Evolutionary conservation across 2,329 filamentous ascomycete species (phyloP).

Genomic region (Aspergillus fumigatiaffinis): DNA sequence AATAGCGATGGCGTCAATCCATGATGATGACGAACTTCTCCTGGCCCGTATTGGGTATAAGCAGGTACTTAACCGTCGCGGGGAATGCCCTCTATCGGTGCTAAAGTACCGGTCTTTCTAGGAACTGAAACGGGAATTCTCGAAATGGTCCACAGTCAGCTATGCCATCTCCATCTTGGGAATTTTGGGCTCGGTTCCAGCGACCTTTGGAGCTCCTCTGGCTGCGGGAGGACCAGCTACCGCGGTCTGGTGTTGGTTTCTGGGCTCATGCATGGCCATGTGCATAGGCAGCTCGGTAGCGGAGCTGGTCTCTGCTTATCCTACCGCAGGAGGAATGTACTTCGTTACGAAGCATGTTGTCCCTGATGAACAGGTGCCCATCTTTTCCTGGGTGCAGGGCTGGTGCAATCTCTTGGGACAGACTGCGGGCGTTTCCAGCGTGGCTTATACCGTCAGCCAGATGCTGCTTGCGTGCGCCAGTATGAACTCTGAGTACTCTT

Average conservation of each 20-base stretch:
- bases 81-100: background rate
- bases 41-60: slow-evolving; percentile 61
- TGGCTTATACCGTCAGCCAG: slow-evolving; percentile 61
- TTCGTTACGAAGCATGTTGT: slow-evolving; percentile 65
- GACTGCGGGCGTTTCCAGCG: slow-evolving; percentile 59
- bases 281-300: slow-evolving; percentile 63
- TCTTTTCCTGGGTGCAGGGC: slow-evolving; percentile 64
- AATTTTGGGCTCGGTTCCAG: slow-evolving; percentile 62
- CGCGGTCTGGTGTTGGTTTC: slow-evolving; percentile 63
- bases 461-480: slow-evolving; percentile 60
- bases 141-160: slow-evolving; percentile 63
- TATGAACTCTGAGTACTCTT: slow-evolving; percentile 59
- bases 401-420: slow-evolving; percentile 65
- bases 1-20: slow-evolving; percentile 39
- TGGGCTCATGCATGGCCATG: slow-evolving; percentile 61
- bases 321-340: slow-evolving; percentile 65
- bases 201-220: slow-evolving; percentile 58
- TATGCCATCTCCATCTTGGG: slow-evolving; percentile 64
- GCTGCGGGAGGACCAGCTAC: slow-evolving; percentile 59
- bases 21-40: slow-evolving; percentile 57
- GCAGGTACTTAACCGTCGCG: slow-evolving; percentile 44
- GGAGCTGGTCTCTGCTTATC: slow-evolving; percentile 63
- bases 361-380: slow-evolving; percentile 56
- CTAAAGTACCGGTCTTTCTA: slow-evolving; percentile 21
- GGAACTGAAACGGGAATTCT: slow-evolving; percentile 62